Evolutionary conservation across 345 rosid species (phyloP).

Genomic region (Eucalyptus tenuipes): DNA sequence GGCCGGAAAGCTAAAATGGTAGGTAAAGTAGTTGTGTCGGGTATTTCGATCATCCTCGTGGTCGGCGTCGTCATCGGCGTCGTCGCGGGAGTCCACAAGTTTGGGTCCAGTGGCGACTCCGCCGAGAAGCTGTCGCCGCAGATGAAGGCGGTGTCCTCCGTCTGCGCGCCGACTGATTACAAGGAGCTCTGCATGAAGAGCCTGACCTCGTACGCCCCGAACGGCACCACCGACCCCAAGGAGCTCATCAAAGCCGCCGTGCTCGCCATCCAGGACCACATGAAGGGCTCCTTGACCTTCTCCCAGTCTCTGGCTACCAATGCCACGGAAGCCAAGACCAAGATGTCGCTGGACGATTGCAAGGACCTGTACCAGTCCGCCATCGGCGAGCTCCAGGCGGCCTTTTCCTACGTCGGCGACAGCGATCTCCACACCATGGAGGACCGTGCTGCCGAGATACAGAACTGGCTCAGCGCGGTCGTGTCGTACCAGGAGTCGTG

Average conservation of each 20-base stretch:
- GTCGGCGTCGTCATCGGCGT: constrained; percentile 28
- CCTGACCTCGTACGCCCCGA: constrained; percentile 12
- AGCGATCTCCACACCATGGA: neutral
- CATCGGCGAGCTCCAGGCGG: constrained; percentile 12
- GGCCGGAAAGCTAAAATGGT: neutral
- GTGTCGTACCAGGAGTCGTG: constrained; percentile 46
- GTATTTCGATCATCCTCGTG: constrained; percentile 29
- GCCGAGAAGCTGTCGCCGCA: constrained; percentile 2
- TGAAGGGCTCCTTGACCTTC: constrained; percentile 20
- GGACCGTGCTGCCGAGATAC: constrained; percentile 4
- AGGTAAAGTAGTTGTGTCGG: constrained; percentile 16
- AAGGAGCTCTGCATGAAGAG: constrained; percentile 35
- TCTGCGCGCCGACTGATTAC: constrained; percentile 35
- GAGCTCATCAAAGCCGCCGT: constrained; percentile 32
- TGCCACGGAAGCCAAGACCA: neutral
- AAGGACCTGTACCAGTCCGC: constrained; percentile 17
- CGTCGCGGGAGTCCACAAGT: constrained; percentile 2
- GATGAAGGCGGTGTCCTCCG: constrained; percentile 18
- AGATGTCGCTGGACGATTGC: constrained; percentile 28
- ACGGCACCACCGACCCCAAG: constrained; percentile 29
- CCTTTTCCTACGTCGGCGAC: constrained; percentile 6
- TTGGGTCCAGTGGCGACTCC: neutral
- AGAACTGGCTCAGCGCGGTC: constrained; percentile 47
- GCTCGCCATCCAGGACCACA: constrained; percentile 17
- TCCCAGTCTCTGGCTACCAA: constrained; percentile 6